These are phyloP conservation scores for Neurospora tetraspora DNA, from an alignment of 495 filamentous ascomycete genomes.

Conservation along the genomic window DNA sequence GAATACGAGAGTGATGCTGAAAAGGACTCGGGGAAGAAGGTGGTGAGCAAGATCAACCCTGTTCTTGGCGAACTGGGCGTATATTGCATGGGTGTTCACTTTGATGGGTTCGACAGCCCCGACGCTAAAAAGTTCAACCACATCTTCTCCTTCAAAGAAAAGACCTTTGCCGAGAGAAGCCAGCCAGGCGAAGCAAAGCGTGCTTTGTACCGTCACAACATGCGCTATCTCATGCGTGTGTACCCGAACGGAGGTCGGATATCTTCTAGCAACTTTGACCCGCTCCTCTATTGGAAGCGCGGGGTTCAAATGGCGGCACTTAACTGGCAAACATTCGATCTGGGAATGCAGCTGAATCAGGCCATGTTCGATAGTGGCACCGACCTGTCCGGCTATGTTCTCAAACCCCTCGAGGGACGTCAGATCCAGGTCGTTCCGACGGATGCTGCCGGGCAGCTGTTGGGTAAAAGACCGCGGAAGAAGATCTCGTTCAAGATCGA, in stretches of 20 bases:
- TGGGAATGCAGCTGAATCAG: conserved; percentile 89
- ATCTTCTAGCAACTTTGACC: conserved; percentile 85
- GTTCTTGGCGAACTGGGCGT: conserved; percentile 78
- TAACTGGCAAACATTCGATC: conserved; percentile 97
- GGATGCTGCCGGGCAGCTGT: conserved; percentile 29
- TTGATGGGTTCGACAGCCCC: conserved; percentile 56
- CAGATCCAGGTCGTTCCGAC: conserved; percentile 41
- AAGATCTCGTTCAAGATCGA: conserved; percentile 74
- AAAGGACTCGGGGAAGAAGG: conserved; percentile 45
- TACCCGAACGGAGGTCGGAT: conserved; percentile 77
- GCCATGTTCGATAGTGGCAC: conserved; percentile 95
- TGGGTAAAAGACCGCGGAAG: conserved; percentile 58
- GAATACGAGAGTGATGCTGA: conserved; percentile 49
- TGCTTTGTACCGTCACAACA: conserved; percentile 77
- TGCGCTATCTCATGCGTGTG: conserved; percentile 82
- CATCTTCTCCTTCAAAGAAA: conserved; percentile 85
- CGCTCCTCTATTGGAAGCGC: conserved; percentile 81
- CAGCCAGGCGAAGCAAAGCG: conserved; percentile 61
- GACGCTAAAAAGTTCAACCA: conserved; percentile 84
- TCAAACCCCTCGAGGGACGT: conserved; percentile 82
- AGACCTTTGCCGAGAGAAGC: conserved; percentile 67
- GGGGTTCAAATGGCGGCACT: conserved; percentile 94
- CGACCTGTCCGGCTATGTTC: conserved; percentile 81
- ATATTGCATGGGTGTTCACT: conserved; percentile 82
- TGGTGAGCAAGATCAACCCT: conserved; percentile 77